Conservation (phyloP, 306 rosid genomes). For the Albizia julibrissin region DNA sequence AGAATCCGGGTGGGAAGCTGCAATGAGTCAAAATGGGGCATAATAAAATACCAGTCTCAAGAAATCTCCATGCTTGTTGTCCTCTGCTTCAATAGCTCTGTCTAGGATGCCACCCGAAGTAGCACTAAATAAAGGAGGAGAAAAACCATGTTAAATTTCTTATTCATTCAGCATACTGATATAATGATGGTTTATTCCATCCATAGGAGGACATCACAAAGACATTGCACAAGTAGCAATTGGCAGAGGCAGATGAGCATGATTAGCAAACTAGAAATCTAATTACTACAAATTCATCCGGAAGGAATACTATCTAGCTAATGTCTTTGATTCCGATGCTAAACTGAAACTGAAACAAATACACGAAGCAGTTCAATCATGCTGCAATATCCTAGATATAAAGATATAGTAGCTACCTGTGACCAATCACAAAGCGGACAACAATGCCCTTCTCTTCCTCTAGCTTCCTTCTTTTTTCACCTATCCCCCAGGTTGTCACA, state of each 20-base stretch:
- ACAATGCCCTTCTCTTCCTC: slow-evolving; percentile 99
- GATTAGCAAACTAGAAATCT: slow-evolving; percentile 14
- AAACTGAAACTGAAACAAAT: background rate
- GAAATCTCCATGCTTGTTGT: slow-evolving; percentile 89
- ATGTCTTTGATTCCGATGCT: background rate
- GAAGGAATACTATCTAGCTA: slow-evolving; percentile 1
- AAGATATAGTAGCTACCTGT: slow-evolving; percentile 59
- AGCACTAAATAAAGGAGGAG: slow-evolving; percentile 61
- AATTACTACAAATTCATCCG: background rate
- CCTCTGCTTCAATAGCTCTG: slow-evolving; percentile 98
- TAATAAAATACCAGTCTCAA: slow-evolving; percentile 76
- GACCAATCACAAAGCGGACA: slow-evolving; percentile 91
- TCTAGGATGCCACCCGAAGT: slow-evolving; percentile 96
- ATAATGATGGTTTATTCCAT: background rate
- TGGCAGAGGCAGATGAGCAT: background rate
- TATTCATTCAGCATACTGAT: slow-evolving; percentile 8
- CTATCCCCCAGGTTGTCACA: slow-evolving; percentile 50
- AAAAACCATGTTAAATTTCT: slow-evolving; percentile 20
- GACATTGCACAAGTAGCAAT: background rate
- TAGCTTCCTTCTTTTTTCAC: slow-evolving; percentile 86
- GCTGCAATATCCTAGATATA: background rate
- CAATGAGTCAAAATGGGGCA: slow-evolving; percentile 17
- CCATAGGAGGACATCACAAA: background rate
- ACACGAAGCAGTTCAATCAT: background rate
- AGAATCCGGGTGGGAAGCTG: background rate